A percentile compares a stretch with the other conserved stretches of the same genome.
Evolutionary conservation across 1,139 yeast genomes (phyloP).

Genomic region (Taiozyma sp.): DNA sequence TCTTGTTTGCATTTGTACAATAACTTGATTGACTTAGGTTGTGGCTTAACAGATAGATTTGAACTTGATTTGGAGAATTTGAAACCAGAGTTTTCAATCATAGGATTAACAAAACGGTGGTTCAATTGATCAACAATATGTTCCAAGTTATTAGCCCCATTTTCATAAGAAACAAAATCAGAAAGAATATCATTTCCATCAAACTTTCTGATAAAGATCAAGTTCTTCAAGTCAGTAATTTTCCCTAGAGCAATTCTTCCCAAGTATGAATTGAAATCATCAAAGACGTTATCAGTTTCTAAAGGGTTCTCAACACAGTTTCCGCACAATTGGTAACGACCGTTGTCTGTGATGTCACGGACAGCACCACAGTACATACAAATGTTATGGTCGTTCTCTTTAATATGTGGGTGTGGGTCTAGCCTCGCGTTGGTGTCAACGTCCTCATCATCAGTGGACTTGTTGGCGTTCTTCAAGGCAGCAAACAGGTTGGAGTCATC

Average conservation of each 20-base stretch:
- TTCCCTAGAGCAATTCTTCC: constrained; percentile 12
- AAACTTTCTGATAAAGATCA: constrained; percentile 16
- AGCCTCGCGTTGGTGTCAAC: neutral
- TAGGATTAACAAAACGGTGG: constrained; percentile 11
- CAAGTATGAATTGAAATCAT: constrained; percentile 17
- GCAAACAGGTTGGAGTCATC: constrained; percentile 12
- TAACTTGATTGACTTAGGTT: constrained; percentile 20
- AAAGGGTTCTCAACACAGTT: constrained; percentile 21
- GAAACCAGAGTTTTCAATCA: constrained; percentile 19
- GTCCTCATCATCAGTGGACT: neutral
- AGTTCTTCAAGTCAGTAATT: constrained; percentile 13
- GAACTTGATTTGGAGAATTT: constrained; percentile 19
- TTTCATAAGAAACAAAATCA: constrained; percentile 10
- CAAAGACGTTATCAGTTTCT: constrained; percentile 18
- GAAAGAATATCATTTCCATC: constrained; percentile 11
- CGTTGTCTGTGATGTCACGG: constrained; percentile 20
- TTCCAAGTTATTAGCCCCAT: constrained; percentile 11
- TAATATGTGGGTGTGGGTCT: constrained; percentile 12
- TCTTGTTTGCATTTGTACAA: constrained; percentile 23
- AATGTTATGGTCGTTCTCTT: constrained; percentile 8
- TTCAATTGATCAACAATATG: constrained; percentile 11
- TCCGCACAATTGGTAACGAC: constrained; percentile 21
- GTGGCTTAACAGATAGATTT: constrained; percentile 17
- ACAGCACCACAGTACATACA: constrained; percentile 21
- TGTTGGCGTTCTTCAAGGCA: constrained; percentile 12